These are phyloP conservation scores for Colletotrichum sansevieriae DNA, from an alignment of 2,329 filamentous ascomycete species.

Conservation along the genomic window DNA sequence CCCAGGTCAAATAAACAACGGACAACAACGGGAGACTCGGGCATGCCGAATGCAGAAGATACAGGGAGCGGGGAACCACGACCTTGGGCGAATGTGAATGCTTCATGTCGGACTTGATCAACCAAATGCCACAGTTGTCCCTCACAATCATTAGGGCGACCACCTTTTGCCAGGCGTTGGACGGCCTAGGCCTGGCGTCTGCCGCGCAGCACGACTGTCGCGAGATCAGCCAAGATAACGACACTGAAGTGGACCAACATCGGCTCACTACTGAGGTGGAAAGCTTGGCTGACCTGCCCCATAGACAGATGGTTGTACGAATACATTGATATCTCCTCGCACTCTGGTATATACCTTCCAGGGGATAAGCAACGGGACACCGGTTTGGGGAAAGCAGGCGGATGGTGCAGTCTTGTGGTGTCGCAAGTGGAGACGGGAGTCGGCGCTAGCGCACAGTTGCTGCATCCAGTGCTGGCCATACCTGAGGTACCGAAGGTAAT, in stretches of 20 bases:
- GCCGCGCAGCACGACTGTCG: conserved; percentile 9
- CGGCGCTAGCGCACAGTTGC: conserved; percentile 14
- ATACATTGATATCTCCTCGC: too few species aligned
- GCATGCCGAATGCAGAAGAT: not conserved
- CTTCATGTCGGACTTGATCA: too few species aligned
- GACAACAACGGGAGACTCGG: conserved; percentile 12
- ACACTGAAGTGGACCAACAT: conserved; percentile 12
- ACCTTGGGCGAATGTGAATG: not conserved
- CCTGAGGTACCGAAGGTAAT: not conserved
- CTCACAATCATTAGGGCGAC: too few species aligned
- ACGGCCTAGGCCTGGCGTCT: too few species aligned
- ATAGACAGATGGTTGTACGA: too few species aligned
- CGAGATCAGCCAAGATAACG: conserved; percentile 22
- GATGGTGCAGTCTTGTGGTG: not conserved
- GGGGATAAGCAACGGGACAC: too few species aligned
- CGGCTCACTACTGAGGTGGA: not conserved
- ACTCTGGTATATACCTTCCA: too few species aligned
- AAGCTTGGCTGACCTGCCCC: too few species aligned
- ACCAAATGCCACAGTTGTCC: too few species aligned
- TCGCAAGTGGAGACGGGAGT: not conserved
- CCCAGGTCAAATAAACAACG: not conserved
- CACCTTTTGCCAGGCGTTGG: too few species aligned
- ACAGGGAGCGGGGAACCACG: too few species aligned
- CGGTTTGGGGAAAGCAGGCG: not conserved
- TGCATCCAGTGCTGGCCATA: conserved; percentile 13